A percentile compares a stretch with the other conserved stretches of the same genome.
These are phyloP conservation scores for Neopestalotiopsis rosae DNA, from an alignment of 2,329 filamentous ascomycete genomes.

Conservation along the genomic window DNA sequence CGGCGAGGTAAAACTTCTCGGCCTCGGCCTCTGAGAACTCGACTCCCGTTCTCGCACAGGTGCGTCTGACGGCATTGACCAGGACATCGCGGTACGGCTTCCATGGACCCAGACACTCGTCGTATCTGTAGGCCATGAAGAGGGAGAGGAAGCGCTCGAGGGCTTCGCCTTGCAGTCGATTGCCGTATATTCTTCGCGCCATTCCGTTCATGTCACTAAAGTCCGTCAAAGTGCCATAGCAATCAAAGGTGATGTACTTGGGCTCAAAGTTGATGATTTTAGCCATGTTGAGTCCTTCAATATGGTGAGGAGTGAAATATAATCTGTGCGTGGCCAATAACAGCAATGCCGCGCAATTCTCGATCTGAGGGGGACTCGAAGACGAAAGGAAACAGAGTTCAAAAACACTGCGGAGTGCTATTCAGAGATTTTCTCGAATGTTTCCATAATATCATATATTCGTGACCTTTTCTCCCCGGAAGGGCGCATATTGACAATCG, in stretches of 20 bases:
- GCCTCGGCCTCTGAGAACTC: slow-evolving; percentile 1
- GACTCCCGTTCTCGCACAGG: background rate
- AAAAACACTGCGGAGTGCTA: no score
- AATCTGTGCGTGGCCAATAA: background rate
- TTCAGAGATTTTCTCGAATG: no score
- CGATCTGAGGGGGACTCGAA: background rate
- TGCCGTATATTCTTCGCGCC: background rate
- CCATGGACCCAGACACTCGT: background rate
- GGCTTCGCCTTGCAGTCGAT: background rate
- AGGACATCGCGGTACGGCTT: slow-evolving; percentile 5
- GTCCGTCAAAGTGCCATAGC: slow-evolving; percentile 9
- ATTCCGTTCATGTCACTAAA: background rate
- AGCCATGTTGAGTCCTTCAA: background rate
- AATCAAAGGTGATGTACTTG: slow-evolving; percentile 1
- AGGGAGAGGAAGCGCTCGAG: background rate
- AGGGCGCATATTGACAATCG: no score
- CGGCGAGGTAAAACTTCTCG: background rate
- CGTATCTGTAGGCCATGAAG: background rate
- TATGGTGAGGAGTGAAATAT: background rate
- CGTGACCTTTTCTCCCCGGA: no score
- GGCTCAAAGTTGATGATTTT: background rate
- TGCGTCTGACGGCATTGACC: background rate
- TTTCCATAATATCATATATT: no score
- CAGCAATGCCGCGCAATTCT: background rate
- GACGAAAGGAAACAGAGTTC: no score